Conservation (phyloP, 352 stramenopile species). For the Globisporangium viniferum region DNA sequence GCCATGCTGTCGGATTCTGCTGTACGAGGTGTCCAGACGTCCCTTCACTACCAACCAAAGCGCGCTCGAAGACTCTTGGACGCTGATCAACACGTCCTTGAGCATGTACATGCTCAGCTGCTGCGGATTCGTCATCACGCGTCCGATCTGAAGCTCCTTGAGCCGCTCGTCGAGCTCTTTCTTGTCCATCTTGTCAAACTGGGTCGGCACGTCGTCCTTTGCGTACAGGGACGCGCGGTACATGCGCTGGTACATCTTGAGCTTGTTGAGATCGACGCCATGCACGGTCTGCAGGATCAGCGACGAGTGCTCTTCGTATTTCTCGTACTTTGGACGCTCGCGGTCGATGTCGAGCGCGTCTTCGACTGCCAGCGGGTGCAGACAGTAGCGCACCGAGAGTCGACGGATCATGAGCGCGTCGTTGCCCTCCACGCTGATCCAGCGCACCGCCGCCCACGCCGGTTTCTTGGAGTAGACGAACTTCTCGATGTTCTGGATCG, state of each 20-base stretch:
- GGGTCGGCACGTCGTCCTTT: conserved; percentile 38
- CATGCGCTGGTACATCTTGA: conserved; percentile 70
- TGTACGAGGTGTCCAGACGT: conserved; percentile 74
- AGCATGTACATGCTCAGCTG: conserved; percentile 78
- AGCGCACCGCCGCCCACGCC: conserved; percentile 70
- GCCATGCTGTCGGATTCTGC: conserved; percentile 76
- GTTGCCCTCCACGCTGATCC: conserved; percentile 76
- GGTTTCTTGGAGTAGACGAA: conserved; percentile 85
- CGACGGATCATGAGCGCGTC: conserved; percentile 64
- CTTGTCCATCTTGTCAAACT: conserved; percentile 66
- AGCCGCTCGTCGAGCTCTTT: conserved; percentile 57
- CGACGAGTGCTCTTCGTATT: conserved; percentile 83
- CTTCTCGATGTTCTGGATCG: conserved; percentile 62
- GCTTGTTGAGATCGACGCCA: conserved; percentile 41
- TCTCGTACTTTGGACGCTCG: conserved; percentile 82
- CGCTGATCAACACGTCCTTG: conserved; percentile 69
- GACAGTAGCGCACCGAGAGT: conserved; percentile 76
- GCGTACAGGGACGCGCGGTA: conserved; percentile 71
- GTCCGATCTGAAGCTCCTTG: conserved; percentile 47
- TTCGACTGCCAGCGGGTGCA: conserved; percentile 84
- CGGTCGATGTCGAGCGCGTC: conserved; percentile 77
- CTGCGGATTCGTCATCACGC: conserved; percentile 70
- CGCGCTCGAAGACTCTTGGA: conserved; percentile 51
- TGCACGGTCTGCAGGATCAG: conserved; percentile 72
- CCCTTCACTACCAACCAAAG: conserved; percentile 62